Conservation (phyloP, 768 basidiomycete genomes). For the Mycena metata region DNA sequence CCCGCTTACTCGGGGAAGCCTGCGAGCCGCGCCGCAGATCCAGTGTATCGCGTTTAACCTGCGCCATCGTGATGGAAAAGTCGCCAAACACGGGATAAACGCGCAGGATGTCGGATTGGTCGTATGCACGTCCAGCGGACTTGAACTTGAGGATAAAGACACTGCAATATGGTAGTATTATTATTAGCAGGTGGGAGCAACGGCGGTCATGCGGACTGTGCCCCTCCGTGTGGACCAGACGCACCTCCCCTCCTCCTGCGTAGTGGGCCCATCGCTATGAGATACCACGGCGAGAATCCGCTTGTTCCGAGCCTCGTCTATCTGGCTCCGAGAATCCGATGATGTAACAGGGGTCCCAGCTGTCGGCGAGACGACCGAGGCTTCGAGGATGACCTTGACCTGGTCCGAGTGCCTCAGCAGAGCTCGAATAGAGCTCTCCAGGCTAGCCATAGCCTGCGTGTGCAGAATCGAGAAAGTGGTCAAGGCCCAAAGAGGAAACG, state of each 20-base stretch:
- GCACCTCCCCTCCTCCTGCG: slow-evolving; percentile 69
- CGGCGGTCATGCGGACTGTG: slow-evolving; percentile 21
- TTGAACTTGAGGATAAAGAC: slow-evolving; percentile 64
- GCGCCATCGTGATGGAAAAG: slow-evolving; percentile 70
- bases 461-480: too few species aligned
- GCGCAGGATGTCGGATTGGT: slow-evolving; percentile 59
- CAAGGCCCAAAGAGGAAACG: too few species aligned
- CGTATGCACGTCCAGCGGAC: slow-evolving; percentile 32
- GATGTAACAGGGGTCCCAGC: slow-evolving; percentile 25
- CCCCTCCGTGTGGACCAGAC: slow-evolving; percentile 31
- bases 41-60: slow-evolving; percentile 57
- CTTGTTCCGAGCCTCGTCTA: slow-evolving; percentile 42
- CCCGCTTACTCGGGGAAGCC: slow-evolving; percentile 38
- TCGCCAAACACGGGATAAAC: slow-evolving; percentile 69
- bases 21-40: slow-evolving; percentile 45
- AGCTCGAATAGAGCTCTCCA: slow-evolving; percentile 39
- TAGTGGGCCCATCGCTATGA: slow-evolving; percentile 58
- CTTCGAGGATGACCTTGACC: slow-evolving; percentile 59
- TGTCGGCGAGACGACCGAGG: slow-evolving; percentile 43
- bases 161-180: slow-evolving; percentile 44
- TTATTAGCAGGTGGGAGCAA: neutral
- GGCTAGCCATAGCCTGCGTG: slow-evolving; percentile 29
- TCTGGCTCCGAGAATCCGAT: slow-evolving; percentile 14
- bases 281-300: slow-evolving; percentile 65
- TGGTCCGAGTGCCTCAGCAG: slow-evolving; percentile 60